These are phyloP conservation scores for Debaryomycetaceae sp. DNA, from an alignment of 1,139 yeast species.

Conservation along the genomic window DNA sequence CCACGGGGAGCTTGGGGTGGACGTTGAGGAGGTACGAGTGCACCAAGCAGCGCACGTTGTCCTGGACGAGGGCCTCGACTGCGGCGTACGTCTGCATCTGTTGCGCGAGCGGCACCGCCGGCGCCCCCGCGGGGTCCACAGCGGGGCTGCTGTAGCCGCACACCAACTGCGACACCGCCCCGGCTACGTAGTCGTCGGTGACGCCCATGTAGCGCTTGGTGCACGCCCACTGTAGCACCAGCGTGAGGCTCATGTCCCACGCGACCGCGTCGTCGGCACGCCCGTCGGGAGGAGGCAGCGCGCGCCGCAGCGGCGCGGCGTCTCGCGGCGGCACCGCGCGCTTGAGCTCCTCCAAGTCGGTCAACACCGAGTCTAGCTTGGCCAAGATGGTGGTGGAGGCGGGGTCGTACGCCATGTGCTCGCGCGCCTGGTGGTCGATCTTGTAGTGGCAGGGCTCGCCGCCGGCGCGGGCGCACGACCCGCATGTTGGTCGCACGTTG, in stretches of 20 bases:
- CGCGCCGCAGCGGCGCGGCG: too few species aligned
- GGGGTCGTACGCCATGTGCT: conserved; percentile 21
- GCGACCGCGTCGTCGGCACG: too few species aligned
- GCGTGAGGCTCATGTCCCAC: conserved; percentile 44
- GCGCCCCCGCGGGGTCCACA: too few species aligned
- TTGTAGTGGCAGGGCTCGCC: conserved; percentile 28
- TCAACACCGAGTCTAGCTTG: conserved; percentile 29
- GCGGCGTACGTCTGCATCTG: neutral
- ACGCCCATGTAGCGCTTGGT: too few species aligned
- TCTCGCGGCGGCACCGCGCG: too few species aligned
- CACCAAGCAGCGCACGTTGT: conserved; percentile 17
- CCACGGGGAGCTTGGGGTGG: conserved; percentile 32
- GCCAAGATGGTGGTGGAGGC: conserved; percentile 22
- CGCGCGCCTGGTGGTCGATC: conserved; percentile 25
- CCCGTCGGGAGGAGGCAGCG: too few species aligned
- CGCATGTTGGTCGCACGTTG: conserved; percentile 46
- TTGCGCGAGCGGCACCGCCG: too few species aligned
- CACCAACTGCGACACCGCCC: too few species aligned
- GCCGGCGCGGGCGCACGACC: conserved; percentile 41
- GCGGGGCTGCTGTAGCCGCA: too few species aligned
- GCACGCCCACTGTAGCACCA: conserved; percentile 33
- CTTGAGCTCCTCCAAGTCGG: conserved; percentile 21
- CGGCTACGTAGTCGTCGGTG: too few species aligned
- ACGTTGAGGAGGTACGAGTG: conserved; percentile 33
- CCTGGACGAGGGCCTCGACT: conserved; percentile 2